phyloP scores from a whole-genome alignment of 352 stramenopile genomes.

The Globisporangium irregulare region DNA sequence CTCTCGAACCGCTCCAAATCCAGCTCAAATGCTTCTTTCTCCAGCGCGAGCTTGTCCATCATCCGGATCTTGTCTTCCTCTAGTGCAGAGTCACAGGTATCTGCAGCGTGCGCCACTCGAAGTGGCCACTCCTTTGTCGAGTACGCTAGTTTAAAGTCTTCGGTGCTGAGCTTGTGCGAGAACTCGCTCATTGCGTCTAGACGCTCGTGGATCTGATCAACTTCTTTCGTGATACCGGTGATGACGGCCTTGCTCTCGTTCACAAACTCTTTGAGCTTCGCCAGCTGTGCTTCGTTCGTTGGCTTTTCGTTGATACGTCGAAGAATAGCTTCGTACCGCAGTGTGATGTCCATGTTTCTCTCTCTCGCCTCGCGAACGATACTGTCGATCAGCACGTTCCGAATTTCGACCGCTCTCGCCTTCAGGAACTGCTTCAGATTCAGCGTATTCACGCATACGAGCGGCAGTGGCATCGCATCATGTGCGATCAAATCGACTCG shows the following conservation, averaged over 20 bases:
- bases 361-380: constrained; percentile 75
- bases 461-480: constrained; percentile 69
- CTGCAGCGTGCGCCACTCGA: constrained; percentile 73
- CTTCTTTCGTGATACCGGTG: constrained; percentile 69
- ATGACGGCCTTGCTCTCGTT: constrained; percentile 78
- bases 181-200: constrained; percentile 83
- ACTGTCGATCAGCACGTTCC: constrained; percentile 77
- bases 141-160: constrained; percentile 89
- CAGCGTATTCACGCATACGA: constrained; percentile 75
- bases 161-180: constrained; percentile 76
- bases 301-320: constrained; percentile 90
- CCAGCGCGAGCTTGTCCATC: constrained; percentile 91
- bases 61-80: constrained; percentile 92
- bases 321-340: constrained; percentile 88
- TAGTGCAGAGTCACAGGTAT: constrained; percentile 85
- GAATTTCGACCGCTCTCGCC: constrained; percentile 61
- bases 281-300: constrained; percentile 89
- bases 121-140: constrained; percentile 88
- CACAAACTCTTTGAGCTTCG: constrained; percentile 89
- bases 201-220: constrained; percentile 66
- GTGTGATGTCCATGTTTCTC: constrained; percentile 86
- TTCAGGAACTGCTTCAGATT: constrained; percentile 71
- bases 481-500: constrained; percentile 66
- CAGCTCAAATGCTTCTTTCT: constrained; percentile 88
- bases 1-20: constrained; percentile 88